phyloP scores from a whole-genome alignment of 805 yeast genomes.

The Metschnikowia dekortorum region DNA sequence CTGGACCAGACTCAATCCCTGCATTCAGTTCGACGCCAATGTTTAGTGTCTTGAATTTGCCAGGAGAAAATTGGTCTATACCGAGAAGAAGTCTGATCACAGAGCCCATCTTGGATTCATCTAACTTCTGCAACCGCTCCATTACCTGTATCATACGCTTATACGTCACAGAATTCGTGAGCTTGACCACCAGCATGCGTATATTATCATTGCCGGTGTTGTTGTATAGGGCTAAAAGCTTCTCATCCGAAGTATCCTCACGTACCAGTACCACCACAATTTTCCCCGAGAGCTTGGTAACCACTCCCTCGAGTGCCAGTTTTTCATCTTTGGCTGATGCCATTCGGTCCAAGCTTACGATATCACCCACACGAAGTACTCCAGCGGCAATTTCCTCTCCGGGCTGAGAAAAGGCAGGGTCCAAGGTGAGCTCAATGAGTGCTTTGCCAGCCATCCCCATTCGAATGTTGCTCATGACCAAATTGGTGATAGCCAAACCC shows the following conservation, averaged over 20 bases:
- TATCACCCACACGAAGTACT: conserved; percentile 68
- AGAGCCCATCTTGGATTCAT: conserved; percentile 25
- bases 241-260: conserved; percentile 44
- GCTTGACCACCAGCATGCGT: conserved; percentile 64
- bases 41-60: neutral
- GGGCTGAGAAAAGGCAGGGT: conserved; percentile 39
- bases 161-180: conserved; percentile 66
- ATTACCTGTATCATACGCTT: conserved; percentile 76
- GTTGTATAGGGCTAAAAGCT: conserved; percentile 43
- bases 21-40: neutral
- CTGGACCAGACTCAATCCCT: conserved; percentile 1
- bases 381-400: conserved; percentile 41
- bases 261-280: conserved; percentile 58
- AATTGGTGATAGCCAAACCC: conserved; percentile 74
- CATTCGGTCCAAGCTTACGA: conserved; percentile 57
- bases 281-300: conserved; percentile 48
- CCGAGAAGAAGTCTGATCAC: conserved; percentile 47
- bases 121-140: conserved; percentile 56
- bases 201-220: conserved; percentile 32
- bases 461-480: conserved; percentile 54
- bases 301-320: conserved; percentile 55
- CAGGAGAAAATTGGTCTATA: conserved; percentile 27
- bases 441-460: conserved; percentile 80
- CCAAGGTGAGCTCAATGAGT: conserved; percentile 57
- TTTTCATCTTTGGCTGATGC: conserved; percentile 21